Percentiles rank a stretch among this genome's conserved stretches.
Evolutionary conservation across 2,329 filamentous ascomycete genomes (phyloP).

Genomic region (Cyphellophora europaea): DNA sequence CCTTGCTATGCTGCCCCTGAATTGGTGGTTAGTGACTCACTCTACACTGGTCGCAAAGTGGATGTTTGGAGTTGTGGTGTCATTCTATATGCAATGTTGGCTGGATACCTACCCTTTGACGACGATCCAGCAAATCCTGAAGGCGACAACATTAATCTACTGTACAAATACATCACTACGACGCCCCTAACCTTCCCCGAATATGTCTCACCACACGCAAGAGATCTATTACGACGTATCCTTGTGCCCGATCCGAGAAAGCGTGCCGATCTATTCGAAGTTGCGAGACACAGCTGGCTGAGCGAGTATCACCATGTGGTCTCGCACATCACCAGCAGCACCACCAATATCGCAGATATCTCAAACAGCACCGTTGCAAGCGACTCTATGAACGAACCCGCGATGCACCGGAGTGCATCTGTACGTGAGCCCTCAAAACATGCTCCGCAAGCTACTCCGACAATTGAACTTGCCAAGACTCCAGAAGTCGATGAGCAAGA

Average conservation of each 20-base stretch:
- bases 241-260: constrained; percentile 91
- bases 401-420: constrained; percentile 76
- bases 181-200: constrained; percentile 96
- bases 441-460: constrained; percentile 39
- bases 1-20: constrained; percentile 97
- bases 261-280: constrained; percentile 91
- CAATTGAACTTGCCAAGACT: constrained; percentile 37
- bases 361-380: constrained; percentile 56
- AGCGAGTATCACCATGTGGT: constrained; percentile 96
- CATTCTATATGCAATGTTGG: constrained; percentile 97
- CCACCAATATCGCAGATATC: constrained; percentile 77
- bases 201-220: constrained; percentile 94
- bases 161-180: constrained; percentile 98
- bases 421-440: constrained; percentile 78
- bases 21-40: constrained; percentile 89
- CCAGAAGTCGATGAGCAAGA: constrained; percentile 26
- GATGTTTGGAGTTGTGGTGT: constrained; percentile 99
- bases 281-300: constrained; percentile 94
- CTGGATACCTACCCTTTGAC: constrained; percentile 93
- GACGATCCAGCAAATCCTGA: constrained; percentile 97
- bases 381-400: constrained; percentile 44
- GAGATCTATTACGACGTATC: constrained; percentile 85
- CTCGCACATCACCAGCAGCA: constrained; percentile 92
- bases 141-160: constrained; percentile 95
- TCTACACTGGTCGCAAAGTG: constrained; percentile 95